Evolutionary conservation across 2,329 filamentous ascomycete genomes (phyloP).

Genomic region (Trichoderma sp.): DNA sequence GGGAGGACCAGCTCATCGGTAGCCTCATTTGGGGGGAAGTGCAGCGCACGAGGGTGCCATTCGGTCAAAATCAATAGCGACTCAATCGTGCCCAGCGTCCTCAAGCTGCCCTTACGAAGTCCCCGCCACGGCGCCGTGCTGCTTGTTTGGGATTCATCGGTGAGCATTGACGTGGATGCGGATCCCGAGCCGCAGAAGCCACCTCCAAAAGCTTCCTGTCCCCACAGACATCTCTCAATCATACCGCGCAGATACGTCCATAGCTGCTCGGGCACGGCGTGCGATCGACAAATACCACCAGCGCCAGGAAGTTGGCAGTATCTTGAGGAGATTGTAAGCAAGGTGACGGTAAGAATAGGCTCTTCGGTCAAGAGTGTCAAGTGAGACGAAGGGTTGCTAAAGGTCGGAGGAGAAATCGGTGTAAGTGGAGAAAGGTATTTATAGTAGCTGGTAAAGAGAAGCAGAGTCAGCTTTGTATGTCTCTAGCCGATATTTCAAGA

Average conservation of each 20-base stretch:
- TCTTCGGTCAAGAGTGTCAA: constrained; percentile 81
- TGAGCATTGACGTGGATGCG: constrained; percentile 42
- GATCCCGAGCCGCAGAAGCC: constrained; percentile 75
- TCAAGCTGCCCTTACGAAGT: constrained; percentile 73
- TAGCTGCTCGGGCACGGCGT: constrained; percentile 90
- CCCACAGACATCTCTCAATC: constrained; percentile 94
- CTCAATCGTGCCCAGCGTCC: constrained; percentile 91
- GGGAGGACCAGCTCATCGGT: constrained; percentile 69
- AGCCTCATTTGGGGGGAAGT: constrained; percentile 83
- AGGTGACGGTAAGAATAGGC: constrained; percentile 86
- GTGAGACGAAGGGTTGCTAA: constrained; percentile 79
- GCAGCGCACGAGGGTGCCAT: constrained; percentile 92
- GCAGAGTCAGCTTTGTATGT: too few species aligned
- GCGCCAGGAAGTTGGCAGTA: constrained; percentile 80
- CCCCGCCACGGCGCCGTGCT: constrained; percentile 71
- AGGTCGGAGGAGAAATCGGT: constrained; percentile 90
- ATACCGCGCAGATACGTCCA: constrained; percentile 94
- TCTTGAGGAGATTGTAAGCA: constrained; percentile 87
- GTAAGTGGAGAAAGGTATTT: constrained; percentile 87
- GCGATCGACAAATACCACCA: constrained; percentile 78
- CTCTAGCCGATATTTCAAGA: too few species aligned
- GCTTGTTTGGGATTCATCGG: constrained; percentile 61
- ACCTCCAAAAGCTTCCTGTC: constrained; percentile 91
- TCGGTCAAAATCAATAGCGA: constrained; percentile 92
- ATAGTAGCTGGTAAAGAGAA: constrained; percentile 68